phyloP scores from a whole-genome alignment of 768 basidiomycete genomes.

The Phaffia tasmanica region DNA sequence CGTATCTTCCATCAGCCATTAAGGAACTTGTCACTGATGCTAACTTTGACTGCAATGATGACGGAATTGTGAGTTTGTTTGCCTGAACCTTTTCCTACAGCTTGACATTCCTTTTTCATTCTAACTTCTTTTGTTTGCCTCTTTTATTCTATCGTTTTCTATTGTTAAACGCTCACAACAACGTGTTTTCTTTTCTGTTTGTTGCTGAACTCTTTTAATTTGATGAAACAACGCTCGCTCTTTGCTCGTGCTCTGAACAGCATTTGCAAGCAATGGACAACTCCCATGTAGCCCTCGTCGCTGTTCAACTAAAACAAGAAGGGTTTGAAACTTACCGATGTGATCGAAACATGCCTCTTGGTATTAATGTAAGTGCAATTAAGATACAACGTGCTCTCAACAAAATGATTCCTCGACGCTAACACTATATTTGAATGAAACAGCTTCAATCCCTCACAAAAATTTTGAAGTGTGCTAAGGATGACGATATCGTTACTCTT shows the following conservation, averaged over 20 bases:
- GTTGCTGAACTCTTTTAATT: background rate
- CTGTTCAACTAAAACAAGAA: constrained; percentile 63
- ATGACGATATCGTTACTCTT: constrained; percentile 81
- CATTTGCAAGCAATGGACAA: constrained; percentile 98
- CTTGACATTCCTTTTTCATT: background rate
- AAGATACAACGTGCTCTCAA: background rate
- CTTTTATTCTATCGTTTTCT: background rate
- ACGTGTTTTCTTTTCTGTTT: background rate
- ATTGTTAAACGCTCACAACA: background rate
- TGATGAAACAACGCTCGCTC: background rate
- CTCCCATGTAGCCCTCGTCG: constrained; percentile 94
- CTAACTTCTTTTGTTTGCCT: background rate
- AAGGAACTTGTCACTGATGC: constrained; percentile 96
- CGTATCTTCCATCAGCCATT: constrained; percentile 52
- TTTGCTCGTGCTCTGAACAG: constrained; percentile 35
- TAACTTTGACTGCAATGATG: constrained; percentile 94
- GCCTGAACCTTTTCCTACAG: background rate
- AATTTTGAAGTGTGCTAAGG: constrained; percentile 92
- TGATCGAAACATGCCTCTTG: constrained; percentile 68
- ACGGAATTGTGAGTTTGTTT: constrained; percentile 61
- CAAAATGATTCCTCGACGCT: constrained; percentile 16
- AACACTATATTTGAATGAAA: background rate
- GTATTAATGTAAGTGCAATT: constrained; percentile 37
- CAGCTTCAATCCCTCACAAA: constrained; percentile 82
- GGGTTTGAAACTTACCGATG: constrained; percentile 82